Conservation (phyloP, 306 rosid genomes). For the Potentilla sterilis region DNA sequence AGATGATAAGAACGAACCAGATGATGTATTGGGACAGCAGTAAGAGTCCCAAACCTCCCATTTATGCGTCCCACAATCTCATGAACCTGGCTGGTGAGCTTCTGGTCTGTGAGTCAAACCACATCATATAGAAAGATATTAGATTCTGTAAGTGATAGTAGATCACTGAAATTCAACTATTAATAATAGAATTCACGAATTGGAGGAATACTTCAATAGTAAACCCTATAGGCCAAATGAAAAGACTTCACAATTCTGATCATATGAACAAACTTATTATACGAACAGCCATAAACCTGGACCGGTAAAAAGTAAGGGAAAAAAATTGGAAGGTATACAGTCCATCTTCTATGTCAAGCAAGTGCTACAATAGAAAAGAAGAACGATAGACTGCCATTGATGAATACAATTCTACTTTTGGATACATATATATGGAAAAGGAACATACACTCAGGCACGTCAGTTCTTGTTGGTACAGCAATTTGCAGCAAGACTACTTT, state of each 20-base stretch:
- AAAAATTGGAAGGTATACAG: neutral
- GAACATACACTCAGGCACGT: slow-evolving; percentile 83
- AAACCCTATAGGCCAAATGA: neutral
- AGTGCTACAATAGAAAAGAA: neutral
- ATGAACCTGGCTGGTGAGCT: slow-evolving; percentile 97
- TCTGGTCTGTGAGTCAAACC: slow-evolving; percentile 67
- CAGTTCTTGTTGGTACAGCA: slow-evolving; percentile 95
- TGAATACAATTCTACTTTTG: neutral
- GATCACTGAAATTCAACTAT: neutral
- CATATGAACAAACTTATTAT: neutral
- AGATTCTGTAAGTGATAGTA: slow-evolving; percentile 7
- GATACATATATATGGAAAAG: neutral
- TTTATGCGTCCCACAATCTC: slow-evolving; percentile 98
- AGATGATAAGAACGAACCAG: slow-evolving; percentile 56
- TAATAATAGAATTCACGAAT: neutral
- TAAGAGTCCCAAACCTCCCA: slow-evolving; percentile 96
- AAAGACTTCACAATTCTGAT: neutral
- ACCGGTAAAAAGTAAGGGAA: neutral
- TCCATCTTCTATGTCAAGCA: slow-evolving; percentile 2
- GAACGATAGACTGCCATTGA: neutral
- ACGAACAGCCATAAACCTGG: neutral
- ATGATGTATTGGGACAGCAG: slow-evolving; percentile 94
- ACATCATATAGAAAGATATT: neutral
- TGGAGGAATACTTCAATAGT: neutral
- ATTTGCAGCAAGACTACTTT: slow-evolving; percentile 93